phyloP scores from a whole-genome alignment of 2,329 filamentous ascomycete genomes.

The Alternaria sp. region DNA sequence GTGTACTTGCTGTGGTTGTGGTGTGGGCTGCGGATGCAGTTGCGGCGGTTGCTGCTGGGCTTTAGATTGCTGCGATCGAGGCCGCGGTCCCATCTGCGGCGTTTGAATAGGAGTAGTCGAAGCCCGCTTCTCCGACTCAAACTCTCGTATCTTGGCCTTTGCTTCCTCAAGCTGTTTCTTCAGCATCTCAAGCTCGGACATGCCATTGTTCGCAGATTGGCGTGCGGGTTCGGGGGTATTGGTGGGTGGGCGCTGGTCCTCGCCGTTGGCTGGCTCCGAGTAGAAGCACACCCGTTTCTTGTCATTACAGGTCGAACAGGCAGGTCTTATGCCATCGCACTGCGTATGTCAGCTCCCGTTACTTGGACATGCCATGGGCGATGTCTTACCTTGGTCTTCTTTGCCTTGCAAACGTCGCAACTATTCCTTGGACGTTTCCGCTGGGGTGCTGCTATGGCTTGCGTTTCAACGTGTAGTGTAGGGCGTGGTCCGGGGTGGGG shows the following conservation, averaged over 20 bases:
- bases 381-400: slow-evolving; percentile 44
- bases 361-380: neutral
- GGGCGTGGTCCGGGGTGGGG: slow-evolving; percentile 1
- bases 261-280: slow-evolving; percentile 21
- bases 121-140: slow-evolving; percentile 40
- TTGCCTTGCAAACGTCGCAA: slow-evolving; percentile 45
- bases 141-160: slow-evolving; percentile 42
- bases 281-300: slow-evolving; percentile 47
- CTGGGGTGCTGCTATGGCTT: slow-evolving; percentile 12
- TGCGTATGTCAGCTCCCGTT: slow-evolving; percentile 22
- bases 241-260: slow-evolving; percentile 25
- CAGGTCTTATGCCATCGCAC: slow-evolving; percentile 46
- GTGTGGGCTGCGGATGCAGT: neutral
- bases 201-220: slow-evolving; percentile 24
- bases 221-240: slow-evolving; percentile 19
- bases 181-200: slow-evolving; percentile 44
- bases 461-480: slow-evolving; percentile 9
- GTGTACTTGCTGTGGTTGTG: slow-evolving; percentile 17
- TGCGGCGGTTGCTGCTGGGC: slow-evolving; percentile 14
- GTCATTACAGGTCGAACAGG: slow-evolving; percentile 43
- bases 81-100: slow-evolving; percentile 24
- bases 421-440: slow-evolving; percentile 39
- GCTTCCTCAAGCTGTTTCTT: slow-evolving; percentile 46
- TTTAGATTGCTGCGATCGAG: slow-evolving; percentile 21
- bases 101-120: slow-evolving; percentile 37